Percentiles rank a stretch among this genome's conserved stretches.
These are phyloP conservation scores for Penicillium sp. DNA, from an alignment of 2,329 filamentous ascomycete genomes.

Conservation along the genomic window DNA sequence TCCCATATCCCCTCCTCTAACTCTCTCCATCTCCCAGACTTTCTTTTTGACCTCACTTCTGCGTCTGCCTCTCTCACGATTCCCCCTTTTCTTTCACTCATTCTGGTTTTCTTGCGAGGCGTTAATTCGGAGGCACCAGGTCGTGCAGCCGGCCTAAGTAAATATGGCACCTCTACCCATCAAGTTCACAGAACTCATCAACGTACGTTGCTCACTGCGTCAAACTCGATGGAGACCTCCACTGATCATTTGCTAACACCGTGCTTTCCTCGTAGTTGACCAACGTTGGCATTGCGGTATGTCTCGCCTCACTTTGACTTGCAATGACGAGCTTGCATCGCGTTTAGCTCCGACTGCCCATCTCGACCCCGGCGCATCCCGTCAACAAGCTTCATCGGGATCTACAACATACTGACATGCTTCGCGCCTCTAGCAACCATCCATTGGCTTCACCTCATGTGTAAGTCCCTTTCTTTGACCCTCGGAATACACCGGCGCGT, in stretches of 20 bases:
- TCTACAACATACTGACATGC: conserved; percentile 21
- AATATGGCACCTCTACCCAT: conserved; percentile 67
- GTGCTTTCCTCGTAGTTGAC: conserved; percentile 41
- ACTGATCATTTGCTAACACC: conserved; percentile 19
- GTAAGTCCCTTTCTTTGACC: conserved; percentile 47
- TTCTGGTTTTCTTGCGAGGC: conserved; percentile 30
- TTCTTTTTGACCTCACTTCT: conserved; percentile 16
- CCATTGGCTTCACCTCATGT: conserved; percentile 83
- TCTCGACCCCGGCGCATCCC: conserved; percentile 15
- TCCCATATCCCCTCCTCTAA: conserved; percentile 1
- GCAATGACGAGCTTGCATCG: conserved; percentile 6
- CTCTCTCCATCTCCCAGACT: conserved; percentile 14
- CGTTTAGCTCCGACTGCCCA: conserved; percentile 12
- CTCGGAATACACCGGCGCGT: conserved; percentile 1
- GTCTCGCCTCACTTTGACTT: conserved; percentile 25
- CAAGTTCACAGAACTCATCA: conserved; percentile 86
- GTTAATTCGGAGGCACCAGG: conserved; percentile 39
- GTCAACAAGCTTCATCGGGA: neutral
- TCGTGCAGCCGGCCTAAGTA: conserved; percentile 38
- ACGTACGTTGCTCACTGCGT: conserved; percentile 52
- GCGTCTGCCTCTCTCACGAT: conserved; percentile 1
- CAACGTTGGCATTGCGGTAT: conserved; percentile 49
- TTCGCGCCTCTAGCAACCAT: conserved; percentile 49
- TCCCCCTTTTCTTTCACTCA: conserved; percentile 13
- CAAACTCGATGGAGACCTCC: neutral